A percentile compares a stretch with the other conserved stretches of the same genome.
phyloP scores from a whole-genome alignment of 192 early-diverging fungal species.

The Backusella circina region DNA sequence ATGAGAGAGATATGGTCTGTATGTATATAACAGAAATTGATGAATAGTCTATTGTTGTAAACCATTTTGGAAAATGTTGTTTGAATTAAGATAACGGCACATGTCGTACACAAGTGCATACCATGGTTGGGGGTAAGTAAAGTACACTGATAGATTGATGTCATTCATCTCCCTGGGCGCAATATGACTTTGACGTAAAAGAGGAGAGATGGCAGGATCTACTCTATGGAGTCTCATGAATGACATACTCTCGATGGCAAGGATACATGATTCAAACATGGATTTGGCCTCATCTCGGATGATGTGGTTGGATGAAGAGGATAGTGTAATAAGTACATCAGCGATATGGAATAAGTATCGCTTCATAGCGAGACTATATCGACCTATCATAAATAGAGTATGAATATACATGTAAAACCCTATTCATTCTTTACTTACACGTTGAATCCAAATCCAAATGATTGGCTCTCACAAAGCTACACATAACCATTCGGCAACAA shows the following conservation, averaged over 20 bases:
- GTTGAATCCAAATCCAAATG: not conserved
- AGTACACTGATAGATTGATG: not conserved
- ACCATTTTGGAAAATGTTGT: not conserved
- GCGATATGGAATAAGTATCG: not conserved
- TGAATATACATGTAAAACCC: not conserved
- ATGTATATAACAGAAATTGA: not conserved
- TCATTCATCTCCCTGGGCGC: not conserved
- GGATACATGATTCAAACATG: not conserved
- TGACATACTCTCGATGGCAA: not conserved
- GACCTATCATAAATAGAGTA: not conserved
- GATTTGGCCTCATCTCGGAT: not conserved
- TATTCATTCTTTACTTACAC: not conserved
- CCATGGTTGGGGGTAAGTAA: not conserved
- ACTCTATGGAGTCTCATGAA: not conserved
- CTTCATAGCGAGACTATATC: not conserved
- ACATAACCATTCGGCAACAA: not conserved
- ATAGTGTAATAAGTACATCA: not conserved
- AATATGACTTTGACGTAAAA: not conserved
- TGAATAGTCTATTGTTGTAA: not conserved
- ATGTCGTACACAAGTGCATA: not conserved
- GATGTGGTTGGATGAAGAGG: not conserved
- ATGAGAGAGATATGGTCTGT: too few relatives aligned
- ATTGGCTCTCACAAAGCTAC: not conserved
- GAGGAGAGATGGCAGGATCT: not conserved
- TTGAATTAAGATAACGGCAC: not conserved